Evolutionary conservation across 371 early-diverging fungal species (phyloP), one percentile per base, ranked within the genome.

Genomic region (Actinomortierella wolfii): DNA sequence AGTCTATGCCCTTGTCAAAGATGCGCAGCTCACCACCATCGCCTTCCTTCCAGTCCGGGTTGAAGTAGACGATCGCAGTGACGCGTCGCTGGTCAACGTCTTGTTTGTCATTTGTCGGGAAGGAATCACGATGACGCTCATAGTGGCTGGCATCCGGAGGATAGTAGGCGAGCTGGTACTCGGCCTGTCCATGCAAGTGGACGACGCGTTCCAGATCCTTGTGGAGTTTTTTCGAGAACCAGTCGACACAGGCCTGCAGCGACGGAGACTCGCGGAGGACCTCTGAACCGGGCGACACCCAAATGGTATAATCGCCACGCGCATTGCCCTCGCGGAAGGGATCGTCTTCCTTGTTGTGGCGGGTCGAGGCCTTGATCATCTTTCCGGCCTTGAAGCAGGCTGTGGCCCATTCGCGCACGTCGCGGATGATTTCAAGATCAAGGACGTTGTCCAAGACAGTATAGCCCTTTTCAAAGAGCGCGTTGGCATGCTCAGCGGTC

Each of bases 41-140:
- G n/a, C 79, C 79, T 25, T 67, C 57, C 13, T 61, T 62, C 80
- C 80, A 81, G 24, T 79, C 83, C 23, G 83, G 80, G 49, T 85
- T 86, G 43, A 88, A 64, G 58, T 85, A 86, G 8, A 83, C 67
- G 25, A 88, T 83, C 40, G 80, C 84, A 0, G 88, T 84, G 13
- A 86, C 79, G n/a, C 88, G 82, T 24, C 88, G 79, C 52, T 88
- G 88, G 11, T 82, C 77, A 2, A 56, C 60, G 59, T 88, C 88
- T 0, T 63, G 64, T 0, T 69, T 77, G 61, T 86, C 82, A 51
- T 83, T 82, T 2, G 80, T 83, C 0, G 88, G 88, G 41, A 88
- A 80, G 0, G 86, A 86, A 49, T 88, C 88, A 6, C 88, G 69
- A 44, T 88, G 88, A 23, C 83, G 71, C 58, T 86, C 86, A 57